Conservation (phyloP, 306 rosid species). For the Rosa chinensis region DNA sequence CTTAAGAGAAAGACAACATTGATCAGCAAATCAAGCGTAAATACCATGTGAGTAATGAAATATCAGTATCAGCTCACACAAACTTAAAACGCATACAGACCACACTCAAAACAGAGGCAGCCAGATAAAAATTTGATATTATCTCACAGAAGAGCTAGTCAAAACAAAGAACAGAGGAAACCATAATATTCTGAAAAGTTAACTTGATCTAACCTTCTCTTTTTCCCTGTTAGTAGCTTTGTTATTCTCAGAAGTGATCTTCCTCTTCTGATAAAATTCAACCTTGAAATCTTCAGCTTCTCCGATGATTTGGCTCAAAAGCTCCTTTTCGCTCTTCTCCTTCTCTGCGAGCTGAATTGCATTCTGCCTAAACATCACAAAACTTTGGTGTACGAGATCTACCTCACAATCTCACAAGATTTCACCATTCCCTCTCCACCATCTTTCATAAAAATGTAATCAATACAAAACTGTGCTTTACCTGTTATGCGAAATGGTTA, state of each 20-base stretch:
- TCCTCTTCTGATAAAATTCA: slow-evolving; percentile 35
- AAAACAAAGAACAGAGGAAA: background rate
- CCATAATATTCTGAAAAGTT: background rate
- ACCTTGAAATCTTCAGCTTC: slow-evolving; percentile 47
- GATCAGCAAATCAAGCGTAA: background rate
- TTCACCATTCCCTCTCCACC: background rate
- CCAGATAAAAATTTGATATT: background rate
- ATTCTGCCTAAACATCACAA: slow-evolving; percentile 27
- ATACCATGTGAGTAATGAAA: background rate
- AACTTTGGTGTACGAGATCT: background rate
- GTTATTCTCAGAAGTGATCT: slow-evolving; percentile 31
- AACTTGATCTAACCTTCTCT: slow-evolving; percentile 3
- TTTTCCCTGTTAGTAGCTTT: slow-evolving; percentile 38
- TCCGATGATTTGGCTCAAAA: slow-evolving; percentile 33
- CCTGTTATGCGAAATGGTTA: too few relatives aligned
- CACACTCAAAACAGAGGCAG: background rate
- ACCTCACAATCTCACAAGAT: background rate
- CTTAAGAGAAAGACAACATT: too few relatives aligned
- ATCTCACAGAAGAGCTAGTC: background rate
- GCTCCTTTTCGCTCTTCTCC: slow-evolving; percentile 41
- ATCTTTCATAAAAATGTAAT: too few relatives aligned
- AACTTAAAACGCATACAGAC: background rate
- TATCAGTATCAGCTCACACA: background rate
- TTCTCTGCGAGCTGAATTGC: slow-evolving; percentile 42
- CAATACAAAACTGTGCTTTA: background rate